phyloP scores from a whole-genome alignment of 2,329 filamentous ascomycete species.

The Clonostachys sp. region DNA sequence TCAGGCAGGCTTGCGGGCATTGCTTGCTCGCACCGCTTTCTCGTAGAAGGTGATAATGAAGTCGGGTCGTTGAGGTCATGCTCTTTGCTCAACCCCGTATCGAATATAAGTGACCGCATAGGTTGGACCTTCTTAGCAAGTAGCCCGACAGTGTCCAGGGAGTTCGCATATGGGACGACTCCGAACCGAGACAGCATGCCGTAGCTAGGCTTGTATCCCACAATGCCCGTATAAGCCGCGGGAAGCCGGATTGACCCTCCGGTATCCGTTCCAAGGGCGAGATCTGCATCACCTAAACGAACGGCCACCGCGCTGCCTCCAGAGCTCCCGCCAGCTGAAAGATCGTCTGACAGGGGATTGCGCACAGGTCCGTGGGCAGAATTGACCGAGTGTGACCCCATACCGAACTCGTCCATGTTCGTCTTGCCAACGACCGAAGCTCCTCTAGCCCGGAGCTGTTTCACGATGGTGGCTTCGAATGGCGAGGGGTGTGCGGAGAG shows the following conservation, averaged over 20 bases:
- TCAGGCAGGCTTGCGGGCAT: constrained; percentile 12
- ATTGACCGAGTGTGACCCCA: constrained; percentile 80
- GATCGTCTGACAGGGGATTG: constrained; percentile 34
- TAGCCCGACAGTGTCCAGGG: constrained; percentile 83
- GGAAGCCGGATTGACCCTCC: constrained; percentile 85
- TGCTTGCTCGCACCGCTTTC: constrained; percentile 37
- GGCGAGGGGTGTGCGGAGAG: constrained; percentile 69
- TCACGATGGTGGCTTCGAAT: constrained; percentile 77
- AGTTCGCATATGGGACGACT: constrained; percentile 89
- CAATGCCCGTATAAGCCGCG: constrained; percentile 76
- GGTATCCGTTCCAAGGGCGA: constrained; percentile 87
- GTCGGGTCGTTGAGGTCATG: constrained; percentile 74
- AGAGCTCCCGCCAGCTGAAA: constrained; percentile 83
- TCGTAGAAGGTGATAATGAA: constrained; percentile 52
- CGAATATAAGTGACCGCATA: constrained; percentile 49
- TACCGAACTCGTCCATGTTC: constrained; percentile 94
- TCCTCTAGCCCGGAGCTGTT: constrained; percentile 58
- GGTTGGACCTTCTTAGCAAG: constrained; percentile 51
- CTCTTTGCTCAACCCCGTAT: constrained; percentile 37
- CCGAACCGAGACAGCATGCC: constrained; percentile 82
- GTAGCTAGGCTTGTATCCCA: constrained; percentile 91
- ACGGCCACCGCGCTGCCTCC: constrained; percentile 91
- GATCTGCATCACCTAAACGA: constrained; percentile 47
- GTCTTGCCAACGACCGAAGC: constrained; percentile 71
- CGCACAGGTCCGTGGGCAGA: constrained; percentile 64